A percentile compares a stretch with the other conserved stretches of the same genome.
Evolutionary conservation across 352 stramenopile species (phyloP).

Genomic region (Pythium myriotylum): DNA sequence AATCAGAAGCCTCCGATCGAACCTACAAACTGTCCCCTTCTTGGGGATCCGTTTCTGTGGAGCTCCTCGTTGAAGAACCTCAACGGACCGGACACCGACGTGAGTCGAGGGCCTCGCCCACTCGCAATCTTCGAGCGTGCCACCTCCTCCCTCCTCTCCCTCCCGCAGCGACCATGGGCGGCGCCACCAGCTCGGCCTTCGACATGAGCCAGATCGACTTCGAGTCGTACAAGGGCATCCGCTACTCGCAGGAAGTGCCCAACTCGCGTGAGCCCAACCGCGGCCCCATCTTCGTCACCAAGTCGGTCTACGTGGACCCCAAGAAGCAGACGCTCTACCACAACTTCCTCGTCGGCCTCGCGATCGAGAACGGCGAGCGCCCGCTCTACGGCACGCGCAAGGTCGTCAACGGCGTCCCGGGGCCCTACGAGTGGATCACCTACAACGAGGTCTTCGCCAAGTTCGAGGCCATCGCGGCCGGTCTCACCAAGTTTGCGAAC

Average conservation of each 20-base stretch:
- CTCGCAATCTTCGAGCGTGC: no score
- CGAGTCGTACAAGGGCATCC: conserved; percentile 47
- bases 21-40: no score
- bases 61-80: conserved; percentile 6
- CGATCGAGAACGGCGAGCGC: conserved; percentile 29
- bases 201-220: conserved; percentile 66
- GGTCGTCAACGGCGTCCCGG: conserved; percentile 39
- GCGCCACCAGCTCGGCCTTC: conserved; percentile 33
- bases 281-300: conserved; percentile 44
- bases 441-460: conserved; percentile 50
- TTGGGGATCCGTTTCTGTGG: no score
- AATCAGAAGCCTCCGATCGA: no score
- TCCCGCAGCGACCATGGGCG: conserved; percentile 49
- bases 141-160: no score
- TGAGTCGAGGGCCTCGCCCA: no score
- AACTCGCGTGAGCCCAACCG: conserved; percentile 40
- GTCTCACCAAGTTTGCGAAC: conserved; percentile 33
- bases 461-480: conserved; percentile 44
- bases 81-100: no score
- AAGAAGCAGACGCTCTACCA: conserved; percentile 50
- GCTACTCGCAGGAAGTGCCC: conserved; percentile 44
- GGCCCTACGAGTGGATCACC: conserved; percentile 59
- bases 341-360: conserved; percentile 41
- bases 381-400: conserved; percentile 45
- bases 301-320: conserved; percentile 32